Percentiles rank a stretch among this genome's conserved stretches.
phyloP scores from a whole-genome alignment of 768 basidiomycete species.

The Hygrophorus russula region DNA sequence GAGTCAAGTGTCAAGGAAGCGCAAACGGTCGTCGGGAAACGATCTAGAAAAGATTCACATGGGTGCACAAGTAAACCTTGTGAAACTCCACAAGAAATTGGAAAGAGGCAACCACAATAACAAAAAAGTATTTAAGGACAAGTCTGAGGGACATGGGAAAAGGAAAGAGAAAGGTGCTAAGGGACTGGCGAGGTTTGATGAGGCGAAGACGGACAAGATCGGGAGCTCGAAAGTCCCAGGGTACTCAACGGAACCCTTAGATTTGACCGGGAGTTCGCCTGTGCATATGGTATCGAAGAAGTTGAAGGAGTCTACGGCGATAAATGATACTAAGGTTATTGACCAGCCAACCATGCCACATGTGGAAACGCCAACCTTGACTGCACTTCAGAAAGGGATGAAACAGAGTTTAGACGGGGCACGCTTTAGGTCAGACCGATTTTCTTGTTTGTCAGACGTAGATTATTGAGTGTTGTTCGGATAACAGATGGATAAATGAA shows the following conservation, averaged over 20 bases:
- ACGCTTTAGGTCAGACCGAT: constrained; percentile 70
- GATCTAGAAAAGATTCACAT: constrained; percentile 24
- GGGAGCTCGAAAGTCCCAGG: neutral
- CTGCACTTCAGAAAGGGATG: constrained; percentile 67
- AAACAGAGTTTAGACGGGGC: constrained; percentile 76
- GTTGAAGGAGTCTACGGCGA: constrained; percentile 15
- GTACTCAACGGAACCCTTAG: too few species aligned
- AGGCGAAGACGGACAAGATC: constrained; percentile 10
- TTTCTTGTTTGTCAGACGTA: neutral
- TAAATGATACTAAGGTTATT: constrained; percentile 6
- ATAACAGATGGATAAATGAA: constrained; percentile 79
- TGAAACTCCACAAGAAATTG: constrained; percentile 47
- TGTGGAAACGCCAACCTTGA: constrained; percentile 28
- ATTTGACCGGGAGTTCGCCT: too few species aligned
- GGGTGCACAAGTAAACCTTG: constrained; percentile 43
- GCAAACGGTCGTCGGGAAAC: constrained; percentile 28
- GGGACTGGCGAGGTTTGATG: constrained; percentile 6
- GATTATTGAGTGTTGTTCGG: neutral
- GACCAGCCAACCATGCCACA: neutral
- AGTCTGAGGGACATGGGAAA: neutral
- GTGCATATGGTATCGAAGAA: constrained; percentile 4
- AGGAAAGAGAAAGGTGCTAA: constrained; percentile 15
- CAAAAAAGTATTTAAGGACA: constrained; percentile 5
- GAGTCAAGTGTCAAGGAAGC: constrained; percentile 35
- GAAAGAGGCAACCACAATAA: constrained; percentile 13